Percentiles rank a stretch among this genome's conserved stretches.
These are phyloP conservation scores for Canavalia gladiata DNA, from an alignment of 306 rosid species.

Conservation along the genomic window DNA sequence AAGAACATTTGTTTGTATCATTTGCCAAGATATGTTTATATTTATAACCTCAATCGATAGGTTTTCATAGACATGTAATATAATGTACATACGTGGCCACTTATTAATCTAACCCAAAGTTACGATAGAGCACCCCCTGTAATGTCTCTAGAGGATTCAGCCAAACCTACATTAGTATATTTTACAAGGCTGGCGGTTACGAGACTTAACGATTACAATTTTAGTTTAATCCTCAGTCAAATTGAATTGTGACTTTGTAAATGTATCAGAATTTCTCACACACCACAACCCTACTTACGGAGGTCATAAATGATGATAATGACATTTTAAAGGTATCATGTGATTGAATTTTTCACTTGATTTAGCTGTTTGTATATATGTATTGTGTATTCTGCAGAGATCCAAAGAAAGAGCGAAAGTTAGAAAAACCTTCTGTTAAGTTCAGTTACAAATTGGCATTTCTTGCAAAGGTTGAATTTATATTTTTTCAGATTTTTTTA, in stretches of 20 bases:
- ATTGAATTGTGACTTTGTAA: neutral
- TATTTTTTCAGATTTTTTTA: neutral
- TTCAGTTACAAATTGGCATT: neutral
- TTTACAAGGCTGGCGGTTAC: neutral
- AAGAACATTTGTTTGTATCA: neutral
- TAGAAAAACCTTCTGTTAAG: neutral
- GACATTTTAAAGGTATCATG: neutral
- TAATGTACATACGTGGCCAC: conserved; percentile 31
- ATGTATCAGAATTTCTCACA: neutral
- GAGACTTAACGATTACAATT: neutral
- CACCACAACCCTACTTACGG: neutral
- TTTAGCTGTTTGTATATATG: neutral
- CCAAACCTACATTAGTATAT: conserved; percentile 1
- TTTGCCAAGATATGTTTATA: neutral
- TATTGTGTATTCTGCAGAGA: neutral
- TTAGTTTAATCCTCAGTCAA: neutral
- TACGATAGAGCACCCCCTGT: neutral
- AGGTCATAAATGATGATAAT: neutral
- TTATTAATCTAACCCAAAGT: conserved; percentile 9
- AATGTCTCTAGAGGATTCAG: neutral
- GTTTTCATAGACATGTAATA: conserved; percentile 25
- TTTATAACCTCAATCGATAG: neutral
- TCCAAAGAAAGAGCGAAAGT: neutral
- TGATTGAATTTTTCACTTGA: conserved; percentile 1
- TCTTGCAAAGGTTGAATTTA: neutral